Evolutionary conservation across 2,329 filamentous ascomycete genomes (phyloP).

Genomic region (Aspergillus costaricaensis): DNA sequence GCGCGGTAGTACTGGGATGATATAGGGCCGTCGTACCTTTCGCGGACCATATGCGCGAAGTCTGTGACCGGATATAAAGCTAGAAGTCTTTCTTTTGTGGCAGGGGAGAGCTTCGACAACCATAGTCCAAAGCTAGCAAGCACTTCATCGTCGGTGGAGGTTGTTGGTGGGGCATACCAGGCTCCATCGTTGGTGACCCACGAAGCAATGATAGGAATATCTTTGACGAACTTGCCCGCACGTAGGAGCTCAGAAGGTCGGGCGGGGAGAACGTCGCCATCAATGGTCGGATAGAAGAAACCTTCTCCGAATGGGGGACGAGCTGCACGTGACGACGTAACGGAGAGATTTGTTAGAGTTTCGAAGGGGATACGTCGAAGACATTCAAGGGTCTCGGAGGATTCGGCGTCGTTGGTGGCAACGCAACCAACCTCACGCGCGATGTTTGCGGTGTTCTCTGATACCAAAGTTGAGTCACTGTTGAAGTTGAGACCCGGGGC

Average conservation of each 20-base stretch:
- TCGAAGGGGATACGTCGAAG: constrained; percentile 14
- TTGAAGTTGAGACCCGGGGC: constrained; percentile 33
- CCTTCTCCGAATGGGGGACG: constrained; percentile 23
- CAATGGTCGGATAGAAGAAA: constrained; percentile 26
- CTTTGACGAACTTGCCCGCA: constrained; percentile 25
- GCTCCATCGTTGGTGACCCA: constrained; percentile 26
- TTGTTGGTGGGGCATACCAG: constrained; percentile 18
- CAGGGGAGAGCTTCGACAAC: constrained; percentile 16
- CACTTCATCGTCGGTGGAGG: constrained; percentile 21
- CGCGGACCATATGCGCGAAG: constrained; percentile 16
- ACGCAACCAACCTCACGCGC: constrained; percentile 19
- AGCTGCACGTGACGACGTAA: constrained; percentile 24
- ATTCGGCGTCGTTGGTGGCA: background rate
- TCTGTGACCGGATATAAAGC: constrained; percentile 23
- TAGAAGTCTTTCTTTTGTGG: constrained; percentile 23
- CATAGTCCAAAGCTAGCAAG: constrained; percentile 20
- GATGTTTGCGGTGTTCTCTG: constrained; percentile 25
- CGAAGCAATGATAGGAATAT: constrained; percentile 17
- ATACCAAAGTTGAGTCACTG: constrained; percentile 27
- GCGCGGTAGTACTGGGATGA: constrained; percentile 38
- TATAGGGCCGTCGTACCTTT: constrained; percentile 14
- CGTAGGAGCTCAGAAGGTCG: constrained; percentile 30
- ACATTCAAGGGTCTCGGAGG: constrained; percentile 25
- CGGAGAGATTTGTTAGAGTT: constrained; percentile 28
- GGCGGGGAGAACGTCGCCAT: constrained; percentile 29